These are phyloP conservation scores for Paraleonurus japonicus DNA, from an alignment of 257 asterid genomes.

Conservation along the genomic window DNA sequence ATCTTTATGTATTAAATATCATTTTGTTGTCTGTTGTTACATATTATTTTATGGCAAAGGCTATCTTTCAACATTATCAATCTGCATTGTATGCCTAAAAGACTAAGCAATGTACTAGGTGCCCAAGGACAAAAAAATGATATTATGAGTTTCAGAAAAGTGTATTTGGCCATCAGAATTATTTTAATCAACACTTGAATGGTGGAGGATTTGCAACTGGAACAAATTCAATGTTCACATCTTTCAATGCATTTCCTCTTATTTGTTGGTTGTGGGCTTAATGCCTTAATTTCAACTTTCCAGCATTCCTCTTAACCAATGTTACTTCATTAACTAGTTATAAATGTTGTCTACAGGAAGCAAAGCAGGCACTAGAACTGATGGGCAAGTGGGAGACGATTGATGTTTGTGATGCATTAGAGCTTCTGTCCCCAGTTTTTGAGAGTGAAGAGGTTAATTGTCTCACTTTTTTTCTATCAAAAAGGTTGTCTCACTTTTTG, in stretches of 20 bases:
- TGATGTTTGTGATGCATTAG: conserved; percentile 95
- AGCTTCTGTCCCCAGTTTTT: conserved; percentile 93
- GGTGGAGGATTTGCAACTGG: background rate
- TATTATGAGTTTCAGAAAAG: conserved; percentile 3
- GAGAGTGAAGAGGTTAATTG: conserved; percentile 94
- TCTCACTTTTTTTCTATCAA: conserved; percentile 23
- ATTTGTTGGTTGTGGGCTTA: background rate
- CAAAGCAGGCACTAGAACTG: conserved; percentile 91
- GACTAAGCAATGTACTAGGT: background rate
- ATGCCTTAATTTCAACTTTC: background rate
- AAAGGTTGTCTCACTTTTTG: conserved; percentile 24
- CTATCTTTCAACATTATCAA: background rate
- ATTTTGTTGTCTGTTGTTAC: background rate
- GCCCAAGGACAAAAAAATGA: background rate
- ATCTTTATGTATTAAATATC: background rate
- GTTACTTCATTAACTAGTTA: conserved; percentile 5
- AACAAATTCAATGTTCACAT: background rate
- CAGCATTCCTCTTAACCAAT: background rate
- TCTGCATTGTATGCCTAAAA: background rate
- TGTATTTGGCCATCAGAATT: background rate
- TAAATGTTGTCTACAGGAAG: conserved; percentile 62
- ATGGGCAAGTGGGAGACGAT: conserved; percentile 97
- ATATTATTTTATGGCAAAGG: background rate
- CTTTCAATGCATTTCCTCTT: background rate
- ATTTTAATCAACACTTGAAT: background rate